These are phyloP conservation scores for Pyrus betulifolia DNA, from an alignment of 306 rosid species.

Conservation along the genomic window DNA sequence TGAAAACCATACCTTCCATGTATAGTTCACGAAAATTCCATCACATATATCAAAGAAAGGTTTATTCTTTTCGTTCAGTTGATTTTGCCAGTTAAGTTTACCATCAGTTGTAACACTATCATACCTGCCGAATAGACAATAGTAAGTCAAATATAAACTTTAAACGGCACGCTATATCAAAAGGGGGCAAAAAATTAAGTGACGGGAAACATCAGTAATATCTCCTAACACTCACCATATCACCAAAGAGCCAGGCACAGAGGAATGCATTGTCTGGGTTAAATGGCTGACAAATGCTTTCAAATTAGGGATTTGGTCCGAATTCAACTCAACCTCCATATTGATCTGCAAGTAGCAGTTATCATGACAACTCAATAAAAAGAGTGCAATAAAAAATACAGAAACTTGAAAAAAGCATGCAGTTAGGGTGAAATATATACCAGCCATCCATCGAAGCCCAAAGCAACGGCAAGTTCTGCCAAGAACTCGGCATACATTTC, in stretches of 20 bases:
- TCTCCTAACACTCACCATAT: slow-evolving; percentile 53
- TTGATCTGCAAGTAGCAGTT: slow-evolving; percentile 57
- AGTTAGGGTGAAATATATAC: slow-evolving; percentile 34
- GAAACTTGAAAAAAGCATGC: slow-evolving; percentile 12
- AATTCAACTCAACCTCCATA: slow-evolving; percentile 63
- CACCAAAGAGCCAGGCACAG: slow-evolving; percentile 74
- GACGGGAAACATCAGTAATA: background rate
- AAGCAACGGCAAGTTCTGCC: slow-evolving; percentile 62
- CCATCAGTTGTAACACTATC: slow-evolving; percentile 79
- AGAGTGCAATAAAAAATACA: slow-evolving; percentile 1
- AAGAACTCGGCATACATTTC: slow-evolving; percentile 75
- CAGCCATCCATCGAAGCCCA: slow-evolving; percentile 98
- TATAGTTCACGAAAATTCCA: slow-evolving; percentile 80
- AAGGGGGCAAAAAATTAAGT: background rate
- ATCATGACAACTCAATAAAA: background rate
- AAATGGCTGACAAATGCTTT: slow-evolving; percentile 74
- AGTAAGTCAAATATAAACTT: slow-evolving; percentile 21
- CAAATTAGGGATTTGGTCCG: slow-evolving; percentile 48
- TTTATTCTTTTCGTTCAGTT: slow-evolving; percentile 60
- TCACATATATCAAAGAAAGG: slow-evolving; percentile 83
- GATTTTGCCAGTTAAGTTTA: slow-evolving; percentile 60
- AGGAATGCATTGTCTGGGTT: slow-evolving; percentile 60
- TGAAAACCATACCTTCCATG: slow-evolving; percentile 65
- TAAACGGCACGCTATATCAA: background rate
- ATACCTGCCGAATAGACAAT: slow-evolving; percentile 53